A percentile compares a stretch with the other conserved stretches of the same genome.
phyloP scores from a whole-genome alignment of 495 filamentous ascomycete species.

The Aspergillus cristatus region DNA sequence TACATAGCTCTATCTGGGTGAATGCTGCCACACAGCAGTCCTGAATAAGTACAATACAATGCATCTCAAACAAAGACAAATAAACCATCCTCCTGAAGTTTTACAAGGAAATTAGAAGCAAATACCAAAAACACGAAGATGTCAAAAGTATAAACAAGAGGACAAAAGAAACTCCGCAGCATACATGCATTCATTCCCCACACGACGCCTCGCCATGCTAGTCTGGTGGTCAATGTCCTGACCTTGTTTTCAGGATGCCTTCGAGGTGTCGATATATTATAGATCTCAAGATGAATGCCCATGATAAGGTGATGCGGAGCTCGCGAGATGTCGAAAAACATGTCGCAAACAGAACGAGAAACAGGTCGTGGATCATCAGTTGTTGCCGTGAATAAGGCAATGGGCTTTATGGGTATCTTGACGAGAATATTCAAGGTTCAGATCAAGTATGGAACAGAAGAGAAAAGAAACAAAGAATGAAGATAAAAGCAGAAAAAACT shows the following conservation, averaged over 20 bases:
- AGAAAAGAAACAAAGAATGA: neutral
- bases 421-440: constrained; percentile 12
- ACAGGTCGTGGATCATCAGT: too few species aligned
- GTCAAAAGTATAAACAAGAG: constrained; percentile 3
- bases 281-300: too few species aligned
- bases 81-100: constrained; percentile 1
- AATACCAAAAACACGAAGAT: constrained; percentile 1
- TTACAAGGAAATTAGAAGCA: constrained; percentile 4
- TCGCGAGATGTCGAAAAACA: too few species aligned
- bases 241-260: too few species aligned
- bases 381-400: constrained; percentile 3
- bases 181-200: constrained; percentile 14
- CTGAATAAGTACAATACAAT: constrained; percentile 1
- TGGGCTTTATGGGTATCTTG: constrained; percentile 30
- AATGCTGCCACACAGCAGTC: neutral
- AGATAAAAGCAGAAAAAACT: neutral
- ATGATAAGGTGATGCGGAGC: too few species aligned
- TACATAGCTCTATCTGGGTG: neutral
- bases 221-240: constrained; percentile 11
- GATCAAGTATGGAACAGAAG: constrained; percentile 6
- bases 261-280: too few species aligned
- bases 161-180: constrained; percentile 11
- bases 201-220: constrained; percentile 33
- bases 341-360: too few species aligned
- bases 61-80: neutral